phyloP scores from a whole-genome alignment of 306 rosid genomes.

The Fragaria vesca region DNA sequence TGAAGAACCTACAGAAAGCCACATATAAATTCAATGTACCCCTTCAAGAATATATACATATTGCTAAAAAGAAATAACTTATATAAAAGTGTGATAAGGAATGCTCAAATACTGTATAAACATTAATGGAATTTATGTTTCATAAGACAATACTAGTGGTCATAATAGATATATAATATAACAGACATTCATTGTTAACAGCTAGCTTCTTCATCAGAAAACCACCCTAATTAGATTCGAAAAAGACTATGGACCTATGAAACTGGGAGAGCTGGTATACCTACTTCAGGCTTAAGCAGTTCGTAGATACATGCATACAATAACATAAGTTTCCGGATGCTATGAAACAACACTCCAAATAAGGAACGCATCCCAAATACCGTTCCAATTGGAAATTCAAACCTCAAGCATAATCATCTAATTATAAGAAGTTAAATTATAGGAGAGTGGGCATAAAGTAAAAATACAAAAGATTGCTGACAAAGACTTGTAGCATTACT shows the following conservation, averaged over 20 bases:
- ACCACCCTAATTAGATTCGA: constrained; percentile 5
- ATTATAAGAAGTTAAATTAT: background rate
- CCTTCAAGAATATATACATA: constrained; percentile 6
- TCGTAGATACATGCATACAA: background rate
- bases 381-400: background rate
- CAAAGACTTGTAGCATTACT: constrained; percentile 37
- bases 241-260: background rate
- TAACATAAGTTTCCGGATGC: background rate
- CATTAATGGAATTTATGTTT: background rate
- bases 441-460: background rate
- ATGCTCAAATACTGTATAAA: constrained; percentile 1
- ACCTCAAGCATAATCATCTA: constrained; percentile 7
- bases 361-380: constrained; percentile 5
- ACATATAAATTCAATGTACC: constrained; percentile 24
- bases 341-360: background rate
- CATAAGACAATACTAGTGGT: background rate
- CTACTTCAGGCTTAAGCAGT: constrained; percentile 13
- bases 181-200: background rate
- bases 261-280: background rate
- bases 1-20: constrained; percentile 59
- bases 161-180: background rate
- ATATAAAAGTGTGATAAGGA: background rate
- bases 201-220: constrained; percentile 4
- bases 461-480: background rate
- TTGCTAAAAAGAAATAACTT: background rate